Base-by-base conservation (phyloP, 225 moss, liverwort and hornwort genomes). In the Rhytidiadelphus loreus region DNA sequence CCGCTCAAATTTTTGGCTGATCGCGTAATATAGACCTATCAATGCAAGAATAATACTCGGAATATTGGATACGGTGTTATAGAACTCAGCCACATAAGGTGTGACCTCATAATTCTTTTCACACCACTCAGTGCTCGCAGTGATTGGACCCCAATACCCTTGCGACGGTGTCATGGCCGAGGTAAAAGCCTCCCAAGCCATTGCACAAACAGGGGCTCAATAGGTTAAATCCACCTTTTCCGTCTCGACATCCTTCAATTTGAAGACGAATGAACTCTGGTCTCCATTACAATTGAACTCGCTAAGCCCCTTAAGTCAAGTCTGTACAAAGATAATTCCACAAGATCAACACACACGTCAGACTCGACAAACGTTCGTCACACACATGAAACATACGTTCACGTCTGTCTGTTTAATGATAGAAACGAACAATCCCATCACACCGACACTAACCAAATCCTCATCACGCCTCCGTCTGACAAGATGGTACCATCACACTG, bases 91-190 rank as follows among this genome's bases (percentile, higher is more conserved):
- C 91, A 97, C 95, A 60, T 91, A 93, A 44, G 93, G 95, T 53
- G 98, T 95, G 81, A 97, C 88, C 88, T 94, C 90, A 91, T 95
- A 97, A 83, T 98, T 98, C 84, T 90, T 86, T 80, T 98, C 98
- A 90, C 98, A 98, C 97, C 97, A 98, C 90, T 98, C 97, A 13
- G 96, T 94, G 85, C 94, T 97, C 86, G 98, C 93, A 87, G 98
- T 98, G 68, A 98, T 95, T 58, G 96, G 95, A 88, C 98, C 98
- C 98, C 98, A 98, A 87, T 91, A 98, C 72, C 97, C 97, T 83
- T 92, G 91, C 57, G 86, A 86, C 23, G 89, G 52, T 74, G 80
- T 88, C 79, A 80, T 7, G 75, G 72, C 85, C 41, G 89, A 89
- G 65, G 73, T 77, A 72, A 87, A 90, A 63, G 76, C 81, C 82